These are phyloP conservation scores for Oxytropis ochrocephala DNA, from an alignment of 306 rosid genomes.

Conservation along the genomic window DNA sequence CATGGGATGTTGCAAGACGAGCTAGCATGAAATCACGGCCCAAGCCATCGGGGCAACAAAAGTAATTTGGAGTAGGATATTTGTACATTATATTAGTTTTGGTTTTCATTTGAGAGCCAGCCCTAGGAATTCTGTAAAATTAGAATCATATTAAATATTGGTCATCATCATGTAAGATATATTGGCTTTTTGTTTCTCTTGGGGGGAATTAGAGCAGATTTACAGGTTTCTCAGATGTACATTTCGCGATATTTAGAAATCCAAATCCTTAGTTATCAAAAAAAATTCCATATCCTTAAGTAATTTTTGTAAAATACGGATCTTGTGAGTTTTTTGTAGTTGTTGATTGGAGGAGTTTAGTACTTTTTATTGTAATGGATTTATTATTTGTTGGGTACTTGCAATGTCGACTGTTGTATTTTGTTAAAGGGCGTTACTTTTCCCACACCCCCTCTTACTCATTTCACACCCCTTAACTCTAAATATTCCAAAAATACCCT, in stretches of 20 bases:
- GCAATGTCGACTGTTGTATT: not conserved
- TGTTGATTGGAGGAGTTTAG: not conserved
- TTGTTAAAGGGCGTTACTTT: too few species aligned
- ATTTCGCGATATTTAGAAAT: conserved; percentile 25
- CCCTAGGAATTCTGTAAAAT: conserved; percentile 47
- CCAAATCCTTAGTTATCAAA: conserved; percentile 2
- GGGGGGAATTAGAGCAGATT: conserved; percentile 16
- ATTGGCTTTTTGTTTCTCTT: not conserved
- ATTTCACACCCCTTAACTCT: too few species aligned
- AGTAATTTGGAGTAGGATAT: conserved; percentile 33
- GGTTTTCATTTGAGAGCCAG: conserved; percentile 34
- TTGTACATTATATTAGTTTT: conserved; percentile 44
- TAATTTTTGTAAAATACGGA: conserved; percentile 17
- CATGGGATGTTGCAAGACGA: conserved; percentile 98
- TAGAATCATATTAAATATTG: conserved; percentile 33
- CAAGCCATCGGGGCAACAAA: conserved; percentile 36
- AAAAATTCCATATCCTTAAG: conserved; percentile 1
- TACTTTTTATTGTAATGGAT: conserved; percentile 6
- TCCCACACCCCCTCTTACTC: too few species aligned
- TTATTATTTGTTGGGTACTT: not conserved
- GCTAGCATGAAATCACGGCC: conserved; percentile 66
- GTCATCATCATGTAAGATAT: conserved; percentile 19
- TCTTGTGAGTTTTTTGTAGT: not conserved
- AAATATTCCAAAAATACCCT: too few species aligned
- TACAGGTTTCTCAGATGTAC: conserved; percentile 34